Base-by-base conservation (phyloP, 371 early-diverging fungal genomes). In the Apophysomyces elegans region DNA sequence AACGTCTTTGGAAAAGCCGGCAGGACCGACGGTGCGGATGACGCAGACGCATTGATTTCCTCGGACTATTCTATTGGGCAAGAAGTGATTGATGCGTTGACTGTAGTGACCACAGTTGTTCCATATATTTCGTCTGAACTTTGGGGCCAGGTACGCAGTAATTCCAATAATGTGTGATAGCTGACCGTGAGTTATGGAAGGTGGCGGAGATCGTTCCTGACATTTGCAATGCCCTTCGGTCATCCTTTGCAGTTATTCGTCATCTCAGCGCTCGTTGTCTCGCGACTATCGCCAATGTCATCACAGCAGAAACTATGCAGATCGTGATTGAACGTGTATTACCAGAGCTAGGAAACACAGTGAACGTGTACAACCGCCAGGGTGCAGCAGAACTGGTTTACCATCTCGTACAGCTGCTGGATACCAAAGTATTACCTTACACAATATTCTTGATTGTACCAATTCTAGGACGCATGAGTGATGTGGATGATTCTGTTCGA, bases 381-480 rank as follows among this genome's bases (percentile, higher is more conserved):
- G 97, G 98, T 37, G 91, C 93, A 3, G 90, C 90, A 1, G 99
- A 98, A 78, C 77, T 84, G 57, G 77, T 84, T 12, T 84, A 87
- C 68, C 84, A 88, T 58, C 72, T 91, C 5, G 88, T 92, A 5
- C 90, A 90, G 64, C 74, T 83, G 5, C 78, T 93, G 62, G 92
- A 89, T 58, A 80, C 85, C 35, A 86, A 85, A 69, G 89, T 97
- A 39, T 78, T 98, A 38, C 97, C 98, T 1, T 99, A 97, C 69
- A 91, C 97, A 21, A 91, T 96, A 13, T 97, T 99, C 71, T 77
- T 99, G 65, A 92, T 99, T 66, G 95, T 96, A 3, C 99, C 99
- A 2, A 88, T 97, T n/a, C 86, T 99, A 37, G 95, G 96, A 37
- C 90, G 98, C n/a, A 98, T 99, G 97, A 95, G 96, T 64, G 99